phyloP scores from a whole-genome alignment of 441 rosid genomes.

The Iberis amara region DNA sequence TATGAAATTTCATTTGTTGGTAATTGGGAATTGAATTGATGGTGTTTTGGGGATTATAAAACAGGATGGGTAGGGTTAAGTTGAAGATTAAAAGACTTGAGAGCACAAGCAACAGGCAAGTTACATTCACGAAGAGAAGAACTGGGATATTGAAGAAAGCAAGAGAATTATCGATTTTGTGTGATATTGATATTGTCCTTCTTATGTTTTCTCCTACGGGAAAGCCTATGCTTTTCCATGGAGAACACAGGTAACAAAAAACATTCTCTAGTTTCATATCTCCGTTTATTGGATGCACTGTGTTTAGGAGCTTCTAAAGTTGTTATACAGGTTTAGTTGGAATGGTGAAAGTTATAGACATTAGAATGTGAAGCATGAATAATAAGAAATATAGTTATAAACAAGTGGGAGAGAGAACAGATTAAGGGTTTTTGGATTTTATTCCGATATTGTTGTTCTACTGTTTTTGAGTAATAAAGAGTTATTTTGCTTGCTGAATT shows the following conservation, averaged over 20 bases:
- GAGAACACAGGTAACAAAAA: slow-evolving; percentile 41
- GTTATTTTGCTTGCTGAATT: not conserved
- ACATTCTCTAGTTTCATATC: not conserved
- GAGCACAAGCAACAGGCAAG: slow-evolving; percentile 49
- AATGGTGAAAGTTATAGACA: slow-evolving; percentile 9
- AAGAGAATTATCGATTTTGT: slow-evolving; percentile 46
- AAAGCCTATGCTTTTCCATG: slow-evolving; percentile 42
- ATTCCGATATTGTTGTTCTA: slow-evolving; percentile 1
- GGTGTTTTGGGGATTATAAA: not conserved
- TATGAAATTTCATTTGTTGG: no score
- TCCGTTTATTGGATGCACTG: slow-evolving; percentile 1
- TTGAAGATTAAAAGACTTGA: slow-evolving; percentile 55
- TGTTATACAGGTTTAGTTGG: slow-evolving; percentile 2
- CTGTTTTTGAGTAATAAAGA: not conserved
- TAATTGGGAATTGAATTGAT: not conserved
- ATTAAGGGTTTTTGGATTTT: not conserved
- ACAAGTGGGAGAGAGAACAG: not conserved
- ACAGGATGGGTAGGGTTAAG: slow-evolving; percentile 62
- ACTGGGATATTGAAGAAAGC: slow-evolving; percentile 54
- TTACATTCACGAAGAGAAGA: slow-evolving; percentile 47
- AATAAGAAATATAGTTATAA: not conserved
- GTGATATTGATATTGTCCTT: slow-evolving; percentile 53
- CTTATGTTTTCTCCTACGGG: slow-evolving; percentile 63
- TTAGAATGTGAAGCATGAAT: slow-evolving; percentile 1
- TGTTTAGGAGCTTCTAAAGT: not conserved